Evolutionary conservation across 2,329 filamentous ascomycete species (phyloP).

Genomic region (Paramyrothecium roridum): DNA sequence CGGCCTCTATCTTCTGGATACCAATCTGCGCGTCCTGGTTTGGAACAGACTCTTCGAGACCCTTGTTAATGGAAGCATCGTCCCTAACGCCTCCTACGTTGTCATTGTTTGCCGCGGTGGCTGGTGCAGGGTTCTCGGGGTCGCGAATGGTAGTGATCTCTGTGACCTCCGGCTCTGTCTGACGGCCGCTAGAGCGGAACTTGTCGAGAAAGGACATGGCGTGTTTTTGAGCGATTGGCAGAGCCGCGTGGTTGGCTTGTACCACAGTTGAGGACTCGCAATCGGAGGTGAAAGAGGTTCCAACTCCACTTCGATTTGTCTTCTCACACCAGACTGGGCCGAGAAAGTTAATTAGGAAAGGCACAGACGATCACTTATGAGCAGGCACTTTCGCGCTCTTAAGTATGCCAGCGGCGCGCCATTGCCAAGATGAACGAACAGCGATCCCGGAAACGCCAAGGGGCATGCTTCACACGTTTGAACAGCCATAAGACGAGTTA

Average conservation of each 20-base stretch:
- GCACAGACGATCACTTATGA: background rate
- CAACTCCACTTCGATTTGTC: background rate
- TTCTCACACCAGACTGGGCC: background rate
- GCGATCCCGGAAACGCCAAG: background rate
- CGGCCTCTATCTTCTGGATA: constrained; percentile 38
- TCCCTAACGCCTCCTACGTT: background rate
- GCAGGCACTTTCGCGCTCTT: background rate
- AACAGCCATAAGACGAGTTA: background rate
- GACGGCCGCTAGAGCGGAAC: background rate
- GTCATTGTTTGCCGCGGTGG: background rate
- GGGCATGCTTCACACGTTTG: background rate
- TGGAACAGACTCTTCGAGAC: constrained; percentile 6
- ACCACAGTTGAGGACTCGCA: no score
- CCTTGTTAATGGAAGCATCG: constrained; percentile 1
- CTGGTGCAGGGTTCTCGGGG: background rate
- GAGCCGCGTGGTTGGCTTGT: background rate
- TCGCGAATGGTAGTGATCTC: background rate
- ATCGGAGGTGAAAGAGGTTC: background rate
- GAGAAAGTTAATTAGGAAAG: background rate
- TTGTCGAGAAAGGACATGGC: background rate
- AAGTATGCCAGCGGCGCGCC: background rate
- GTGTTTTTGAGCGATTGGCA: background rate
- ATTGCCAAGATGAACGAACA: background rate
- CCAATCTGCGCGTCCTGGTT: constrained; percentile 26
- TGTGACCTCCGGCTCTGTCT: background rate